A percentile compares a stretch with the other conserved stretches of the same genome.
These are phyloP conservation scores for Lichtheimia ornata DNA, from an alignment of 371 early-diverging fungal species.

Conservation along the genomic window DNA sequence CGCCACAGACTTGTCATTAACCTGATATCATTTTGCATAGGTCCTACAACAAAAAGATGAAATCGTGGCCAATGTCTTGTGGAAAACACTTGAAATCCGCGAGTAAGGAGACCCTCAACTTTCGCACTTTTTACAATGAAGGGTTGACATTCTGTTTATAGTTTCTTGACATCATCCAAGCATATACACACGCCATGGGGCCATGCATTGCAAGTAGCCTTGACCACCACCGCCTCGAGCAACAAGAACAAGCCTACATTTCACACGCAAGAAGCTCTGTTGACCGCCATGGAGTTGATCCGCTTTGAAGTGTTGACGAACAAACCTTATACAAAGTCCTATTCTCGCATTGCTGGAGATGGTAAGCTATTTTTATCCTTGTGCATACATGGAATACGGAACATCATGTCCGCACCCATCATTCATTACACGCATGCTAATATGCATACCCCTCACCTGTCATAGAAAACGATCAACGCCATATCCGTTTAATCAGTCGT, in stretches of 20 bases:
- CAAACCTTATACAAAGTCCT: conserved; percentile 53
- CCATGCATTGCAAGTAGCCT: conserved; percentile 36
- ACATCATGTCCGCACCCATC: no score
- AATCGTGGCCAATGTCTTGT: conserved; percentile 51
- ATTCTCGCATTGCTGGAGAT: conserved; percentile 44
- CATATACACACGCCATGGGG: conserved; percentile 55
- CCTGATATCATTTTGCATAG: conserved; percentile 11
- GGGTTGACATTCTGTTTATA: conserved; percentile 12
- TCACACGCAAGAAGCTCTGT: conserved; percentile 54
- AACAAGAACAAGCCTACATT: conserved; percentile 14
- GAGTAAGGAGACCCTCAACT: conserved; percentile 32
- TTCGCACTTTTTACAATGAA: background rate
- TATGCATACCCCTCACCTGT: conserved; percentile 11
- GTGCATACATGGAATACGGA: background rate
- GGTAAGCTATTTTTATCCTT: conserved; percentile 18
- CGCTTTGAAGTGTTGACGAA: conserved; percentile 57
- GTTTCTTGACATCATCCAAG: conserved; percentile 49
- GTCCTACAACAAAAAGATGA: conserved; percentile 48
- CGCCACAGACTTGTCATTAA: background rate
- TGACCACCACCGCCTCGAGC: conserved; percentile 7
- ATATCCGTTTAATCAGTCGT: conserved; percentile 56
- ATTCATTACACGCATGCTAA: background rate
- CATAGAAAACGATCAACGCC: conserved; percentile 34
- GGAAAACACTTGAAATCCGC: conserved; percentile 55
- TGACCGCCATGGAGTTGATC: conserved; percentile 64